Base-by-base conservation (phyloP, 208 protist genomes). In the Trypanosoma congolense region DNA sequence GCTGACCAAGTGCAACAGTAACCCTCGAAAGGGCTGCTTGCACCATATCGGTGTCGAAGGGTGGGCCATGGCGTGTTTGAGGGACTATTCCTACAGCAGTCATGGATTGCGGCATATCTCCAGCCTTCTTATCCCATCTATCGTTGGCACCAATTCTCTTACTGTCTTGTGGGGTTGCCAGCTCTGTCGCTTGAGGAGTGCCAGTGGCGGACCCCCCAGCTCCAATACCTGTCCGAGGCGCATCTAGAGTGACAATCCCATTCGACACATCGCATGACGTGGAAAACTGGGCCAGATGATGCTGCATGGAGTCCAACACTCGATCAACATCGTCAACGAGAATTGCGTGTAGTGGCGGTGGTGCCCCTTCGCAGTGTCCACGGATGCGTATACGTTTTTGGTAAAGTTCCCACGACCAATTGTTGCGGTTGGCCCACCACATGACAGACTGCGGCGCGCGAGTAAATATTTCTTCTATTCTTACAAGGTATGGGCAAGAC, bases 341-440 rank as follows among this genome's bases (percentile, higher is more conserved):
- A 50, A 92, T 69, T 4, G 70, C 65, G 18, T 72, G 58, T 19
- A 86, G 75, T 42, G 69, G 68, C 2, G 38, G 51, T 21, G 51
- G 25, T n/a, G 12, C 26, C 3, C 53, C 52, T 26, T 60, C 61
- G 10, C 35, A 19, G 8, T 48, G 22, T 10, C 19, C 21, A 33
- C 4, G 24, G 36, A 60, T 33, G 19, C 26, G 53, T 42, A 90
- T 70, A 12, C 74, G 59, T 25, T 75, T 73, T 50, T 85, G 77
- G 36, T 79, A 82, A 16, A 65, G 59, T 57, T 85, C 76, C 73
- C 76, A 92, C 30, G 80, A 83, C 81, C 85, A 92, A 69, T 89
- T 86, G 14, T 70, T 58, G 40, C 59, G 49, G 46, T 92, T 76
- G 0, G 73, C 81, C 80, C 78, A 89, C 85, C 85, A 92, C 65